Evolutionary conservation across 768 basidiomycete species (phyloP).

Genomic region (Xanthoconium stramineum): DNA sequence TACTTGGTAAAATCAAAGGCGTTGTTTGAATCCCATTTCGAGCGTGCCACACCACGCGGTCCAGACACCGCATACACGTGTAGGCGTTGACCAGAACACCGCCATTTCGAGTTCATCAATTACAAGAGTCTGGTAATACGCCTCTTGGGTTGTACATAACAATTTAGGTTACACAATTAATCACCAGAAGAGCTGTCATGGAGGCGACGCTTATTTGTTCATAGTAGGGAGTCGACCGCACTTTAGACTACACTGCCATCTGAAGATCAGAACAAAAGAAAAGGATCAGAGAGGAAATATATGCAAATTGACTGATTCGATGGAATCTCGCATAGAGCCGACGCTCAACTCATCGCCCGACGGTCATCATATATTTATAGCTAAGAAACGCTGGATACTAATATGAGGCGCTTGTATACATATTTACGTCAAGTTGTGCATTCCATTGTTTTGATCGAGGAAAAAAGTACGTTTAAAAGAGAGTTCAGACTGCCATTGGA

Average conservation of each 20-base stretch:
- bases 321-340: neutral
- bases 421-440: constrained; percentile 6
- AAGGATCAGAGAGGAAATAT: neutral
- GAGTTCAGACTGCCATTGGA: neutral
- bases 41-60: constrained; percentile 13
- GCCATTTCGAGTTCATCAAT: no score
- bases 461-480: neutral
- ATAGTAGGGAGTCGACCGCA: neutral
- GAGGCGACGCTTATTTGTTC: constrained; percentile 20
- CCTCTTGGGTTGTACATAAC: neutral
- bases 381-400: neutral
- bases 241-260: neutral
- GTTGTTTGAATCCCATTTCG: neutral
- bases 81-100: neutral
- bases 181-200: constrained; percentile 1
- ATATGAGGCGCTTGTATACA: no score
- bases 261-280: constrained; percentile 16
- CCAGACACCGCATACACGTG: constrained; percentile 15
- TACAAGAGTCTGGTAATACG: neutral
- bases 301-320: neutral
- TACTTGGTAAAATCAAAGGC: constrained; percentile 7
- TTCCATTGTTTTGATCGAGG: neutral
- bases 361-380: neutral
- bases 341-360: neutral
- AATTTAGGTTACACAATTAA: neutral